Evolutionary conservation across 192 early-diverging fungal genomes (phyloP).

Genomic region (Coemansia sp.): DNA sequence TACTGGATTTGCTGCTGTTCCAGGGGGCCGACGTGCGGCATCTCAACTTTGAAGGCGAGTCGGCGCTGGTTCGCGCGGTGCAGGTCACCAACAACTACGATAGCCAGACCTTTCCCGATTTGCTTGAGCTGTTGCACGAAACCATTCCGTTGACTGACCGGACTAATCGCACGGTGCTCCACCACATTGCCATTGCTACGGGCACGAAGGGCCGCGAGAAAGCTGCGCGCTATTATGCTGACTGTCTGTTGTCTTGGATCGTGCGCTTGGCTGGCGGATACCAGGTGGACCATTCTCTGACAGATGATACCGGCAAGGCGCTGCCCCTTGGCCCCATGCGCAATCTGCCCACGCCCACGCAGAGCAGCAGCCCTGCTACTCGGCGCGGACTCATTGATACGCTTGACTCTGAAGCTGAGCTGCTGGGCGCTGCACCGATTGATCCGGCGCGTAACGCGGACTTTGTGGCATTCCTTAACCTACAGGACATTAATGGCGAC

Average conservation of each 20-base stretch:
- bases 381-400: background rate
- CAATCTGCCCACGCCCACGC: slow-evolving; percentile 36
- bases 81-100: slow-evolving; percentile 88
- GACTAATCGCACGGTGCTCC: slow-evolving; percentile 84
- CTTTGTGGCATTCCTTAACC: slow-evolving; percentile 75
- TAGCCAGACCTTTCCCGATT: slow-evolving; percentile 72
- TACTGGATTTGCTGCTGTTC: slow-evolving; percentile 77
- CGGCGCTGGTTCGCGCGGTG: slow-evolving; percentile 87
- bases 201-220: slow-evolving; percentile 70
- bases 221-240: slow-evolving; percentile 88
- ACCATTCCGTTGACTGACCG: slow-evolving; percentile 79
- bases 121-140: slow-evolving; percentile 75
- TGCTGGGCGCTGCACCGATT: background rate
- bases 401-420: background rate
- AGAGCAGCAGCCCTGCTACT: slow-evolving; percentile 37
- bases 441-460: slow-evolving; percentile 61
- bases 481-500: slow-evolving; percentile 84
- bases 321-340: background rate
- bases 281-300: slow-evolving; percentile 29
- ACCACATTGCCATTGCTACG: slow-evolving; percentile 83
- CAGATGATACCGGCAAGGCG: slow-evolving; percentile 14
- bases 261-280: slow-evolving; percentile 59
- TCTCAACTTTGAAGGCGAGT: slow-evolving; percentile 84
- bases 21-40: slow-evolving; percentile 72
- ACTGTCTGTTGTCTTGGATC: slow-evolving; percentile 76